Base-by-base conservation (phyloP, 2,329 filamentous ascomycete genomes). In the Exserohilum turcica region DNA sequence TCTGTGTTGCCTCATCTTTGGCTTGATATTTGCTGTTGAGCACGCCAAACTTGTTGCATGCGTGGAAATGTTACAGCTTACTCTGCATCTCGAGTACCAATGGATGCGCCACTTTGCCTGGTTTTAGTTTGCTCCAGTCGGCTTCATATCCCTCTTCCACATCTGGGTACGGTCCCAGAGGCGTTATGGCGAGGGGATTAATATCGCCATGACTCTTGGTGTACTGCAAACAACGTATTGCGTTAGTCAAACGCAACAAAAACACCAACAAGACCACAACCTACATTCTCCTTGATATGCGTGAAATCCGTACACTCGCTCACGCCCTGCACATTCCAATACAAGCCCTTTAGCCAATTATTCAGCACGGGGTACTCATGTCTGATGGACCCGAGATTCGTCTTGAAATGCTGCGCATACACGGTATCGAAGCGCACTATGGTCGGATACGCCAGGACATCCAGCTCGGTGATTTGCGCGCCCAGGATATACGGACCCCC, bases 321-420 rank as follows among this genome's bases (percentile, higher is more conserved):
- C 56, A 84, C 85, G 0, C 79, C 83, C 15, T 72, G 63, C 1
- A 82, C 76, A 52, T 82, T 80, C 78, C 81, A 85, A 71, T 86
- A 87, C 66, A 86, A 64, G 29, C 78, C 77, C 70, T 80, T 84
- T 58, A 87, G 59, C 83, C 84, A 87, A 57, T 85, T 83, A 65
- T 85, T 78, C 49, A 87, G 63, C 9, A 82, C 77, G 0, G 85
- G 85, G 60, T 87, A 87, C 50, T 83, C 79, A 62, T 83, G 80
- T 5, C 85, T 74, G 36, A 88, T 80, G 9, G 77, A 86, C 2
- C 84, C 83, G 27, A 87, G 68, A 66, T 87, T 87, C 63, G 83
- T 85, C 73, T 87, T 87, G 76, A 87, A 87, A 70, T 87, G 84
- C 74, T 87, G 84, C 10, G 84, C 83, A 64, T 87, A 88, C 3